Percentiles rank a stretch among this genome's conserved stretches.
phyloP scores from a whole-genome alignment of 73 alveolate genomes.

The Paramecium caudatum region DNA sequence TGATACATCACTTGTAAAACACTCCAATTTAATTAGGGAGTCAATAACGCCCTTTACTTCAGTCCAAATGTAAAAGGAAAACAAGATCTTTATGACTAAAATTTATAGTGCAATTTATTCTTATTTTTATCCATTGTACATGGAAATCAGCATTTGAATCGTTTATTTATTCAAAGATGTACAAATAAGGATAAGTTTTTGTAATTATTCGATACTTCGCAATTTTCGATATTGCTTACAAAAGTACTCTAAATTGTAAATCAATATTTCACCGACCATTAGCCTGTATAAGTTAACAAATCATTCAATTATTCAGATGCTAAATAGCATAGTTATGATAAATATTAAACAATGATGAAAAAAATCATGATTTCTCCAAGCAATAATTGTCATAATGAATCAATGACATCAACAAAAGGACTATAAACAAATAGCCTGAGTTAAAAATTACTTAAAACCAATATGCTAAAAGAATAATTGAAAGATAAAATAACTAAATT shows the following conservation, averaged over 20 bases:
- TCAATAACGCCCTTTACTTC: not conserved
- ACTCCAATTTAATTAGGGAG: not conserved
- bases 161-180: slow-evolving; percentile 23
- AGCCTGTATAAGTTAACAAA: not conserved
- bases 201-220: not conserved
- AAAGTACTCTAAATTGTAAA: slow-evolving; percentile 45
- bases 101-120: slow-evolving; percentile 38
- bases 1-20: slow-evolving; percentile 10
- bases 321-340: not conserved
- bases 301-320: not conserved
- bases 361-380: not conserved
- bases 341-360: not conserved
- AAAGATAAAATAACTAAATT: slow-evolving; percentile 27
- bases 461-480: slow-evolving; percentile 8
- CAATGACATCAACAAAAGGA: not conserved
- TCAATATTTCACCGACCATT: slow-evolving; percentile 23
- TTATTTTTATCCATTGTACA: slow-evolving; percentile 30
- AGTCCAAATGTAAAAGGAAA: slow-evolving; percentile 14
- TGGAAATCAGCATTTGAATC: slow-evolving; percentile 12
- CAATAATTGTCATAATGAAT: too few relatives aligned
- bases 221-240: not conserved
- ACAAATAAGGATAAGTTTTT: slow-evolving; percentile 44
- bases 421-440: not conserved
- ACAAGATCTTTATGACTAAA: slow-evolving; percentile 21
- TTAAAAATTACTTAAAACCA: slow-evolving; percentile 18